Conservation (phyloP, 441 rosid genomes). For the Kokia cookei region DNA sequence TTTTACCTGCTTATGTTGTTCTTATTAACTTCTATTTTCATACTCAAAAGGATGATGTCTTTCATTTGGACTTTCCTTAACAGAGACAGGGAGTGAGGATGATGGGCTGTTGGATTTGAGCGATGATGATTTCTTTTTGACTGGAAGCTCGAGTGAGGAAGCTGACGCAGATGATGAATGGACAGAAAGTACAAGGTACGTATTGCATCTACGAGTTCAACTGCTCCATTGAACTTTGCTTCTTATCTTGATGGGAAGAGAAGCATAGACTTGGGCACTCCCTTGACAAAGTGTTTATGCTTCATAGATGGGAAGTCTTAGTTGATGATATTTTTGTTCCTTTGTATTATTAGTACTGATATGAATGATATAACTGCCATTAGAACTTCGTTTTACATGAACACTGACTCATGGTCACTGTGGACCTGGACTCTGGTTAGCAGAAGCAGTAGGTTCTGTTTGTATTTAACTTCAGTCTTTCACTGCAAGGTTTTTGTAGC, state of each 20-base stretch:
- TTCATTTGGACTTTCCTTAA: constrained; percentile 1
- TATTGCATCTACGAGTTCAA: not conserved
- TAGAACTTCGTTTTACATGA: not conserved
- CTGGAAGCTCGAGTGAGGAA: constrained; percentile 89
- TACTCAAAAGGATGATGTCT: not conserved
- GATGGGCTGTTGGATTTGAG: constrained; percentile 21
- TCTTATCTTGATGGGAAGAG: not conserved
- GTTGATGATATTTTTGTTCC: not conserved
- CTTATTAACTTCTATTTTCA: not conserved
- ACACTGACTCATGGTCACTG: not conserved
- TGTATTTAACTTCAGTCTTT: not conserved
- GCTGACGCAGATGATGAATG: constrained; percentile 96
- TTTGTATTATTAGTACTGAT: not conserved
- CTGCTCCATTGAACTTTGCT: not conserved
- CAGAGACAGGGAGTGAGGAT: constrained; percentile 97
- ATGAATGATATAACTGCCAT: not conserved
- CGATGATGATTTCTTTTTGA: constrained; percentile 73
- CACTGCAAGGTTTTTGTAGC: not conserved
- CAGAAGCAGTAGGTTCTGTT: not conserved
- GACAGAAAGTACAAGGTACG: constrained; percentile 87
- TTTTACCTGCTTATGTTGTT: constrained; percentile 5
- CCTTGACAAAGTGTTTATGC: too few species aligned
- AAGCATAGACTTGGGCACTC: too few species aligned
- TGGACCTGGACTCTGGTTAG: not conserved
- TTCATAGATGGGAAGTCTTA: too few species aligned